Evolutionary conservation across 2,329 filamentous ascomycete species (phyloP).

Genomic region (Fusarium protoensiforme): DNA sequence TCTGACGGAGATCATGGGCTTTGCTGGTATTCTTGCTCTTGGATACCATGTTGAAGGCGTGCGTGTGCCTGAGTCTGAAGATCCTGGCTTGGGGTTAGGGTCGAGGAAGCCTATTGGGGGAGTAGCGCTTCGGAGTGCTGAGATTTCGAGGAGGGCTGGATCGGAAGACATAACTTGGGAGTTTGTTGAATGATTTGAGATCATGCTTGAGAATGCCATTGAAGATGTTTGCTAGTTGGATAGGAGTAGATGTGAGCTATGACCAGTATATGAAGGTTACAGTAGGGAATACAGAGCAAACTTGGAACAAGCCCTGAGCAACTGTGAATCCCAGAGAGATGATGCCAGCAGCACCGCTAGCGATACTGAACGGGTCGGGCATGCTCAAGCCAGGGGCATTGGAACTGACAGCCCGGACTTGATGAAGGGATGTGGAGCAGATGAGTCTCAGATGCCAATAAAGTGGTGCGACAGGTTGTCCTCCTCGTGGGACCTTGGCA

Average conservation of each 20-base stretch:
- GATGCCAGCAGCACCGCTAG: background rate
- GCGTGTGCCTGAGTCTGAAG: background rate
- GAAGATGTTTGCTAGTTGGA: background rate
- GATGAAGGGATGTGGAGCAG: background rate
- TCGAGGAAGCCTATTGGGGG: background rate
- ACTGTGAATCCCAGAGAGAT: background rate
- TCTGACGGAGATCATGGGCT: constrained; percentile 2
- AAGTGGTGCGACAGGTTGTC: background rate
- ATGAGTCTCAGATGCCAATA: background rate
- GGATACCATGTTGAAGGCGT: constrained; percentile 5
- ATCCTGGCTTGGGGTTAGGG: background rate
- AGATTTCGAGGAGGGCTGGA: background rate
- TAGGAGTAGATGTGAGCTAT: background rate
- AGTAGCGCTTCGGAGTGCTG: background rate
- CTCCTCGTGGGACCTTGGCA: background rate
- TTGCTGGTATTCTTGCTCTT: background rate
- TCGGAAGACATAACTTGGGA: background rate
- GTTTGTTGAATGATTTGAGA: background rate
- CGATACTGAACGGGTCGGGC: background rate
- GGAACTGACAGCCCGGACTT: background rate
- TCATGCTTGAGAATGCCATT: no score
- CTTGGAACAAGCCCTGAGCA: background rate
- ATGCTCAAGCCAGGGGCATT: background rate
- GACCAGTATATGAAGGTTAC: background rate
- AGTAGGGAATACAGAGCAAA: background rate